Evolutionary conservation across 2,329 filamentous ascomycete genomes (phyloP).

Genomic region (Penicillium rolfsii): DNA sequence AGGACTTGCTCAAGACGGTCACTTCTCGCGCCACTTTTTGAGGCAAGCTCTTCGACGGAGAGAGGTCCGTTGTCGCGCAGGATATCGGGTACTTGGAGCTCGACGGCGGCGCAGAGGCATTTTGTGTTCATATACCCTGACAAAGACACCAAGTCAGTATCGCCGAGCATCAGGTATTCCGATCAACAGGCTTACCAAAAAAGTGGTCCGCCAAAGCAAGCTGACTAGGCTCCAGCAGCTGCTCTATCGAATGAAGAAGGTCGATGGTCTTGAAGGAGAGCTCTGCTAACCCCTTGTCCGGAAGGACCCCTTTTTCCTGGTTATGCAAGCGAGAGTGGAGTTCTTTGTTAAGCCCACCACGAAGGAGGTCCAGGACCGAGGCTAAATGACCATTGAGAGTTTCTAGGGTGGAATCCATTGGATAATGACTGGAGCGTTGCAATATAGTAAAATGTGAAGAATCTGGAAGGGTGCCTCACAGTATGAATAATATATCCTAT

Average conservation of each 20-base stretch:
- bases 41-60: too few species aligned
- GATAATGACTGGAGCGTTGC: background rate
- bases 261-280: background rate
- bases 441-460: background rate
- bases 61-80: constrained; percentile 11
- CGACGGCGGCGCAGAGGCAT: constrained; percentile 32
- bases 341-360: background rate
- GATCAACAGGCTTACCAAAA: constrained; percentile 20
- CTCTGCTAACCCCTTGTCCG: background rate
- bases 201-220: constrained; percentile 35
- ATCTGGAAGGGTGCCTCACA: too few species aligned
- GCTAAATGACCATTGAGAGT: background rate
- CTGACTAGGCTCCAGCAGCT: constrained; percentile 27
- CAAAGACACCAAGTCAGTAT: background rate
- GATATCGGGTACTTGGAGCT: constrained; percentile 37
- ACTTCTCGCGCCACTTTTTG: constrained; percentile 16
- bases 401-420: background rate
- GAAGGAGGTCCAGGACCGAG: background rate
- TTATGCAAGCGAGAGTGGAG: background rate
- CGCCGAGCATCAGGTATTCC: background rate
- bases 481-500: too few species aligned
- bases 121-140: constrained; percentile 16
- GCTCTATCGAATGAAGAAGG: background rate
- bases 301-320: background rate
- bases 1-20: constrained; percentile 7